Evolutionary conservation across 306 rosid genomes (phyloP), one percentile per base, ranked within the genome.

Genomic region (Dalbergia cochinchinensis): DNA sequence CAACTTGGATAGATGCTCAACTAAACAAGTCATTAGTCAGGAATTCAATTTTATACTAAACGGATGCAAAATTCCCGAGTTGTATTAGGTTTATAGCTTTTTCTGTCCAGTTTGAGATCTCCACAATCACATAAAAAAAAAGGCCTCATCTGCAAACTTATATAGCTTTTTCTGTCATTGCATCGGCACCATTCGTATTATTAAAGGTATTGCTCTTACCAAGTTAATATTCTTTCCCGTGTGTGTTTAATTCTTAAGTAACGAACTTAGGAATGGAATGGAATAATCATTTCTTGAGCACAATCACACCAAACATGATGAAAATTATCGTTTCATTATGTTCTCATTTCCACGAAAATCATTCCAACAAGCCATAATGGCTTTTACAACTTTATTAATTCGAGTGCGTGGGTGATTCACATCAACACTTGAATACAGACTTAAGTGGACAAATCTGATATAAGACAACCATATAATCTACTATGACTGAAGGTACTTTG

Each of bases 351-450:
- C 35, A 58, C 62, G 31, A 26, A 26, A 26, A 2, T 26, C 31
- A 26, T 26, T 26, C 31, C 31, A 26, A 26, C 31, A 26, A 26
- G 31, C 31, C 31, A 26, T 26, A 26, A 26, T 26, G 31, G 31
- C 31, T 26, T 26, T 26, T 26, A 26, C 31, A 26, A 26, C 31
- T 26, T 26, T 26, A 26, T 26, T 26, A 26, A 26, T 26, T 26
- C 31, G 47, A 65, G 37, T 74, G 65, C 45, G 5, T 18, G 4
- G 59, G 65, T 66, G 65, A 67, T 33, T 68, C 65, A 13, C 35
- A 48, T 0, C 10, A 45, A 45, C 31, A 61, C 44, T 37, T 57
- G 60, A 35, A 47, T 35, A 47, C 41, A 51, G 11, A 55, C 78
- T 31, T 33, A 26, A 45, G 50, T 61, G 48, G 71, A 8, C 57